phyloP scores from a whole-genome alignment of 2,329 filamentous ascomycete genomes.

The Dactylonectria estremocensis region DNA sequence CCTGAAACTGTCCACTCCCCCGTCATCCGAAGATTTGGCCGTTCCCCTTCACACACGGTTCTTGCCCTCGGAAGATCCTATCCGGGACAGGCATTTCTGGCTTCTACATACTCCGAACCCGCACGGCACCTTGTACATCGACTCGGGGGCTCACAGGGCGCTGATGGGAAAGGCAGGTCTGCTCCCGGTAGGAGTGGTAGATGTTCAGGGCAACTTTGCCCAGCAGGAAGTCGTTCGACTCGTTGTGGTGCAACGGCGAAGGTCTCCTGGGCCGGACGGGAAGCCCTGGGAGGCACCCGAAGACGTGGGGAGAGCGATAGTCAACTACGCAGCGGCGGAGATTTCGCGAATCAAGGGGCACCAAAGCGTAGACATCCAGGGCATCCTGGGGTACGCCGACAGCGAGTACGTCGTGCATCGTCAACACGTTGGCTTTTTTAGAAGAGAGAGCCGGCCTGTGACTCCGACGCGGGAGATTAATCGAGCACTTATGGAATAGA shows the following conservation, averaged over 20 bases:
- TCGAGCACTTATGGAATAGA: constrained; percentile 40
- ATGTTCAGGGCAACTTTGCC: constrained; percentile 89
- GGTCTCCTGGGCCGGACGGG: constrained; percentile 57
- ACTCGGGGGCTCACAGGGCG: constrained; percentile 88
- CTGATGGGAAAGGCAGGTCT: constrained; percentile 88
- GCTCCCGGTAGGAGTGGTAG: constrained; percentile 90
- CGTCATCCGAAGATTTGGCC: constrained; percentile 46
- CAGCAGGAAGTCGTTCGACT: constrained; percentile 94
- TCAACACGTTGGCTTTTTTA: constrained; percentile 87
- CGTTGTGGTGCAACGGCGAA: constrained; percentile 79
- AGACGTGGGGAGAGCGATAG: constrained; percentile 90
- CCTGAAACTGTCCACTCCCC: constrained; percentile 52
- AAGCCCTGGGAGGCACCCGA: constrained; percentile 67
- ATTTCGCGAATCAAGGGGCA: constrained; percentile 88
- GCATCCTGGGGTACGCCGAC: constrained; percentile 89
- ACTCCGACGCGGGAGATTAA: constrained; percentile 59
- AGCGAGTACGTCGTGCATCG: constrained; percentile 93
- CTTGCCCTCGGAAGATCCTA: constrained; percentile 85
- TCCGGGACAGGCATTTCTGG: constrained; percentile 97
- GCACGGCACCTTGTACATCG: constrained; percentile 93
- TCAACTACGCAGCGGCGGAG: constrained; percentile 93
- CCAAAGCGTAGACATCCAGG: constrained; percentile 85
- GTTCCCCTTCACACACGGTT: constrained; percentile 90
- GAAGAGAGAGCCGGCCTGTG: constrained; percentile 66
- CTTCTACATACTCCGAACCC: constrained; percentile 92